Evolutionary conservation across 139 green algal species (phyloP).

Genomic region (Micractinium sp.): DNA sequence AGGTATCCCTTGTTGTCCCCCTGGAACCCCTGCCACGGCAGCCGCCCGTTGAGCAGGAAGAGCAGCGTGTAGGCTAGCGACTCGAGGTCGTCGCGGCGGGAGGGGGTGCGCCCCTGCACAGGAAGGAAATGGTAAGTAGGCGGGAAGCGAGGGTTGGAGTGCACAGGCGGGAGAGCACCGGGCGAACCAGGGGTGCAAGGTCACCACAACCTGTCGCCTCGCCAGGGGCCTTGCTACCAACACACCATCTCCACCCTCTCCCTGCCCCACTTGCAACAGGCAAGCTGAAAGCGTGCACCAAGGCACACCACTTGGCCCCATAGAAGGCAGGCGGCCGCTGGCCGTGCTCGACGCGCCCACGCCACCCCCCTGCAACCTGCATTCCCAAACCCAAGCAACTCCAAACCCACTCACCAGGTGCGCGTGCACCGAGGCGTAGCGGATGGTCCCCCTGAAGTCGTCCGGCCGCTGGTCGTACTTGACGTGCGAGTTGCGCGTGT

Average conservation of each 20-base stretch:
- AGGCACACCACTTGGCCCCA: too few species aligned
- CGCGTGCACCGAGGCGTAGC: slow-evolving; percentile 96
- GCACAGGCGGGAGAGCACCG: neutral
- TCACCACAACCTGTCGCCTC: too few species aligned
- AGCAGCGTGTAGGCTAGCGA: slow-evolving; percentile 97
- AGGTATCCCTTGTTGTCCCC: slow-evolving; percentile 92
- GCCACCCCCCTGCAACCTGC: too few species aligned
- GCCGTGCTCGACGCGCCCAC: too few species aligned
- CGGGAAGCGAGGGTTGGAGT: neutral
- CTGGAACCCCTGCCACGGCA: slow-evolving; percentile 94
- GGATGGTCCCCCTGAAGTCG: slow-evolving; percentile 95
- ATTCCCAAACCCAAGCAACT: too few species aligned
- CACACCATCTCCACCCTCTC: too few species aligned
- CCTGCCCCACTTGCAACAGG: too few species aligned
- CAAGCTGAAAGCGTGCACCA: neutral
- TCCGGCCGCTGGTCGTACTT: slow-evolving; percentile 97
- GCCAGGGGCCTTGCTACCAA: too few species aligned
- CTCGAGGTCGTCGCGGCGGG: slow-evolving; percentile 94
- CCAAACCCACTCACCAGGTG: slow-evolving; percentile 68
- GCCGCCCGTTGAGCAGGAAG: slow-evolving; percentile 91
- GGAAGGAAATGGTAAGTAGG: neutral
- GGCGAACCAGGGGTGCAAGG: too few species aligned
- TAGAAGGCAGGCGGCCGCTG: neutral
- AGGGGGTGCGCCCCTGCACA: slow-evolving; percentile 79
- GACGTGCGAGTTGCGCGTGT: slow-evolving; percentile 81